Base-by-base conservation (phyloP, 345 rosid genomes). In the Lumnitzera racemosa region DNA sequence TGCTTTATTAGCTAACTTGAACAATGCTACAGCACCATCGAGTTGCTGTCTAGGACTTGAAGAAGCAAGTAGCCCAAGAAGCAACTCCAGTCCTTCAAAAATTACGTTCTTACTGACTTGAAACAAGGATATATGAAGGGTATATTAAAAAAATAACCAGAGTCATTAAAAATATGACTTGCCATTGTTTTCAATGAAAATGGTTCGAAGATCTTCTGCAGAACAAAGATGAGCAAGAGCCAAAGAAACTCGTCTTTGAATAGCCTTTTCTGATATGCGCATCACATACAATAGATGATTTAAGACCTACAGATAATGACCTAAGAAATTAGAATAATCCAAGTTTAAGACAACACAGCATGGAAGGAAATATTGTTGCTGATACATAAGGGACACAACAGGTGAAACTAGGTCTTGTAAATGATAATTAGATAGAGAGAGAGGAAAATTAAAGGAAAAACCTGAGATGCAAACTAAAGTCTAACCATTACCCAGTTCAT, bases 221-320 rank as follows among this genome's bases (percentile, higher is more conserved):
- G 85, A 76, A 83, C 97, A 88, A 55, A 90, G 97, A 80, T 90
- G 96, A 53, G 97, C 96, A 71, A 95, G 90, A 74, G 99, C 92
- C 71, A 85, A 83, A 61, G 97, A 89, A 67, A 86, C 91, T 62
- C 85, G 83, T 65, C 89, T 80, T 76, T 88, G 99, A 70, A 90
- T 80, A 54, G 81, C 65, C 81, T 90, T 88, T 68, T 90, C 97
- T 6, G 89, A 76, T 51, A 88, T 79, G 2, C 92, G 96, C 91
- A 90, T 88, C 61, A 86, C 80, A 74, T 95, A 85, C 61, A 88
- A 62, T 67, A 95, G 72, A 78, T 95, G 96, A 63, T 80, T 85
- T 69, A 95, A 78, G 56, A 88, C 97, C 99, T 95, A 60, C 72
- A 80, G 13, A 57, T 57, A 59, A 60, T 56, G 65, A 63, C 62